Percentiles rank a stretch among this genome's conserved stretches.
Evolutionary conservation across 2,329 filamentous ascomycete species (phyloP).

Genomic region (Sporothrix luriei): DNA sequence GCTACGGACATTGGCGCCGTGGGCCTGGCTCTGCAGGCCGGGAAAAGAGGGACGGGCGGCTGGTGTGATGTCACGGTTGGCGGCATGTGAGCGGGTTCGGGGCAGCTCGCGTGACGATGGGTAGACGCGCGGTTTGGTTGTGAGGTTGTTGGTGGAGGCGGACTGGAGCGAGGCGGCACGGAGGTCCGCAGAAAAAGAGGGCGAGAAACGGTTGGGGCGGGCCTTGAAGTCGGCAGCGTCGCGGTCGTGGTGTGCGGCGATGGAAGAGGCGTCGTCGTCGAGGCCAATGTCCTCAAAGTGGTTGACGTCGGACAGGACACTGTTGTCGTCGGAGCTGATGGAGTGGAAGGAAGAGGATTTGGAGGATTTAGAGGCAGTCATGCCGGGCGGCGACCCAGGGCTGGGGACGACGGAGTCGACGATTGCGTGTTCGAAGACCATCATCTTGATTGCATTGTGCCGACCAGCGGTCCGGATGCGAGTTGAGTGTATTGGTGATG

Average conservation of each 20-base stretch:
- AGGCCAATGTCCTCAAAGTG: conserved; percentile 95
- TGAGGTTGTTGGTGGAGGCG: conserved; percentile 1
- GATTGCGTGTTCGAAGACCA: conserved; percentile 47
- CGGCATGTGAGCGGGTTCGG: conserved; percentile 39
- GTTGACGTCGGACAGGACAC: conserved; percentile 69
- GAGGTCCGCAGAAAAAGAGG: conserved; percentile 50
- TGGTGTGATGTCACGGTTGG: conserved; percentile 41
- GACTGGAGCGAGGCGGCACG: conserved; percentile 42
- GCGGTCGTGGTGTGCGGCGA: conserved; percentile 43
- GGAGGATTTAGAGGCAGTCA: conserved; percentile 82
- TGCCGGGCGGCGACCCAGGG: conserved; percentile 73
- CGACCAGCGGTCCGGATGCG: conserved; percentile 16
- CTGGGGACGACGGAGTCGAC: conserved; percentile 48
- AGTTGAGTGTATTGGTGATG: not conserved
- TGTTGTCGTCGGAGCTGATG: conserved; percentile 72
- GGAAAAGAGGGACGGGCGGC: conserved; percentile 50
- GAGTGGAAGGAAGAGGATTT: conserved; percentile 89
- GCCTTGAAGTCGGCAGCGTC: conserved; percentile 46
- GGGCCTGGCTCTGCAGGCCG: conserved; percentile 51
- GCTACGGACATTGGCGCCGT: conserved; percentile 55
- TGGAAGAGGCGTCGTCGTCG: conserved; percentile 57
- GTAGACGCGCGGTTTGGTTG: conserved; percentile 36
- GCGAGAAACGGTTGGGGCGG: conserved; percentile 54
- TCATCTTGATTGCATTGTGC: conserved; percentile 42
- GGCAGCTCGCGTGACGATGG: conserved; percentile 41